Percentiles rank a stretch among this genome's conserved stretches.
phyloP scores from a whole-genome alignment of 257 asterid genomes.

The Salvia rosmarinus region DNA sequence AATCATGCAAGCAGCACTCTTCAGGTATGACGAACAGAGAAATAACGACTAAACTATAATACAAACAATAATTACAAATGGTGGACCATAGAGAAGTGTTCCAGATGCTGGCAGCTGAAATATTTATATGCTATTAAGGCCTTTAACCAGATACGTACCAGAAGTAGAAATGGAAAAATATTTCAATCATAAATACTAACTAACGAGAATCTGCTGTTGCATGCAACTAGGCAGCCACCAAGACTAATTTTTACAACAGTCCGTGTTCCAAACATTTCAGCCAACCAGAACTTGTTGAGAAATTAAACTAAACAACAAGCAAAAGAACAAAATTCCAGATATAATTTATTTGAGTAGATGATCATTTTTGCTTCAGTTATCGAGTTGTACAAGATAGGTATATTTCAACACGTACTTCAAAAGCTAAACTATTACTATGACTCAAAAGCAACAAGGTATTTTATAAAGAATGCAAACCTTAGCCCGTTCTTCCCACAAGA shows the following conservation, averaged over 20 bases:
- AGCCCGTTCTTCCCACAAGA: conserved; percentile 57
- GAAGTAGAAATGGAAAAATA: background rate
- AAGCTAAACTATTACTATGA: conserved; percentile 16
- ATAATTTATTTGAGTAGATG: conserved; percentile 1
- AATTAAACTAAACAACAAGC: background rate
- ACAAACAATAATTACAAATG: background rate
- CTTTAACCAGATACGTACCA: background rate
- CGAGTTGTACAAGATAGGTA: conserved; percentile 6
- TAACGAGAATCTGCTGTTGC: background rate
- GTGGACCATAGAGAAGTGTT: background rate
- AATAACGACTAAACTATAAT: background rate
- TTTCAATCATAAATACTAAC: background rate
- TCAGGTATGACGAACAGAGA: conserved; percentile 7
- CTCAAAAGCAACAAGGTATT: background rate
- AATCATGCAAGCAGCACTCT: conserved; percentile 16
- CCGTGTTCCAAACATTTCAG: background rate
- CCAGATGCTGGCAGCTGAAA: conserved; percentile 7
- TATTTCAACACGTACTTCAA: background rate
- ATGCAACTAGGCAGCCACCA: background rate
- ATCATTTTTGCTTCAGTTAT: conserved; percentile 3
- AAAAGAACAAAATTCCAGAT: background rate
- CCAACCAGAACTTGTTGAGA: conserved; percentile 3
- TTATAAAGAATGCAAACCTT: conserved; percentile 56
- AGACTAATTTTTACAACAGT: background rate
- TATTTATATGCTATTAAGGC: background rate